A percentile compares a stretch with the other conserved stretches of the same genome.
Conservation (phyloP, 2,329 filamentous ascomycete genomes). For the Meredithiella fracta region DNA sequence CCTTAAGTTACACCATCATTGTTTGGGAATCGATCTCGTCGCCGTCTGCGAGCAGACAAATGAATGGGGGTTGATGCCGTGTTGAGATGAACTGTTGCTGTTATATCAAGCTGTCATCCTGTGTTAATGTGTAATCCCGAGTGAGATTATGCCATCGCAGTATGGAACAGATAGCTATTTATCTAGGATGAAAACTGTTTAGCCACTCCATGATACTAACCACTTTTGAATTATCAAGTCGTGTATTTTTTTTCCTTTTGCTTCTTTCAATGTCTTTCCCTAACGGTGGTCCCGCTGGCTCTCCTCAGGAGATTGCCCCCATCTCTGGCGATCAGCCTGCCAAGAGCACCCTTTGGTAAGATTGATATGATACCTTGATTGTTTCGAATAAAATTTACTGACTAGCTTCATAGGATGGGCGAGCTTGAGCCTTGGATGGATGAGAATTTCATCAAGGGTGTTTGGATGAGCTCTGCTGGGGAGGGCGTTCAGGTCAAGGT, state of each 20-base stretch:
- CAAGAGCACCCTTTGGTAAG: conserved; percentile 43
- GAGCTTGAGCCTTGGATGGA: conserved; percentile 99
- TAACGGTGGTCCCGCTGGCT: conserved; percentile 14
- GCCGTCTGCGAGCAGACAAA: no score
- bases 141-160: no score
- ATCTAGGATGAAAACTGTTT: no score
- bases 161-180: no score
- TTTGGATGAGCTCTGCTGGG: conserved; percentile 75
- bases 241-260: not conserved
- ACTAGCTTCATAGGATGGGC: conserved; percentile 61
- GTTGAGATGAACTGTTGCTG: no score
- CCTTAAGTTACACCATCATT: no score
- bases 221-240: not conserved
- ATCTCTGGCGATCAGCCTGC: conserved; percentile 28
- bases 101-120: no score
- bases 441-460: conserved; percentile 91
- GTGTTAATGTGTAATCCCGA: no score
- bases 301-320: conserved; percentile 20
- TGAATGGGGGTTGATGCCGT: no score
- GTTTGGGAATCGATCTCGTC: no score
- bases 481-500: conserved; percentile 98
- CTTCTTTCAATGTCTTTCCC: conserved; percentile 15
- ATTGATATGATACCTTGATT: not conserved
- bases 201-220: no score
- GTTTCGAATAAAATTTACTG: not conserved